Evolutionary conservation across 140 eudicot species (phyloP), one percentile per base, ranked within the genome.

Genomic region (Senecio squalidus): DNA sequence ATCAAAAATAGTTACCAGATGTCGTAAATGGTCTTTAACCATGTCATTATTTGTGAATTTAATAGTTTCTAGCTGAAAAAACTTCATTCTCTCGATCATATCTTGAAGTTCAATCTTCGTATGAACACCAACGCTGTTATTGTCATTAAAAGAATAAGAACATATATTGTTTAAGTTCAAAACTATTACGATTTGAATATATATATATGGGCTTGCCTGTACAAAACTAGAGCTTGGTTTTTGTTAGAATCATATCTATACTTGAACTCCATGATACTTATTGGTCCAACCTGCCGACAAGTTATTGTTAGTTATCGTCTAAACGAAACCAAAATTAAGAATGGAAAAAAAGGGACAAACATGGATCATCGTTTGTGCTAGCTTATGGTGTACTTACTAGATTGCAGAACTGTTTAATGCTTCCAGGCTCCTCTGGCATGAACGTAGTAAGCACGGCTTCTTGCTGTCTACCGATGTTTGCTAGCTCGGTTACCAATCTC

Each of bases 11-110:
- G 0, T 66, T 76, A 84, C 96, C 96, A 88, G 39, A 71, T 88
- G 91, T 20, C 91, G 63, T 36, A 79, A 71, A 77, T 89, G 97
- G 62, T 84, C 97, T 73, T 89, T 84, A 30, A 89, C 97, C 80
- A 89, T 66, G 73, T 84, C 95, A 58, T 84, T 82, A 56, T 77
- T 68, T 6, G 97, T 89, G 27, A 82, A 79, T 64, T 82, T 78
- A 17, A 82, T 66, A 15, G 97, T 89, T 58, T 61, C 73, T 34
- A 82, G 79, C 36, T 73, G 47, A 60, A 74, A 62, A 11, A 80
- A 75, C 25, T 71, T 56, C 95, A 89, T 74, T 22, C 93, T 81
- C 52, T 70, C 82, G 66, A 74, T 55, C 93, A 89, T 80, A 55
- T 77, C 82, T 64, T 74, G 76, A 55, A 89, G 89, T 75, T 89